Evolutionary conservation across 306 rosid genomes (phyloP).

Genomic region (Pterocarpus macrocarpus): DNA sequence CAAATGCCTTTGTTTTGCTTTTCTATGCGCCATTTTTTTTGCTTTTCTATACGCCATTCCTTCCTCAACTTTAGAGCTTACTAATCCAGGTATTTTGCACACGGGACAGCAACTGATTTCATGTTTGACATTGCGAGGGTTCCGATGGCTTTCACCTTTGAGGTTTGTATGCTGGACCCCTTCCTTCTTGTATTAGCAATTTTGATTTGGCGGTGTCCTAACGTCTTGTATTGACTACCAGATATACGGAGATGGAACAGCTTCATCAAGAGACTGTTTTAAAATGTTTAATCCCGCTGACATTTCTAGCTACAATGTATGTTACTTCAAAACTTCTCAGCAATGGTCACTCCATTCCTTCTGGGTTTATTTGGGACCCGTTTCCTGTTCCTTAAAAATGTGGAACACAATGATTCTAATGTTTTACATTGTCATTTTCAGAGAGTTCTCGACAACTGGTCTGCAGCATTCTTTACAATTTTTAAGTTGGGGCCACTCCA

Average conservation of each 20-base stretch:
- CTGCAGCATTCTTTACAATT: conserved; percentile 89
- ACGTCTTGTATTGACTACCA: conserved; percentile 50
- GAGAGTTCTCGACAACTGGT: conserved; percentile 91
- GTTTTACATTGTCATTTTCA: conserved; percentile 54
- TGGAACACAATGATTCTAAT: conserved; percentile 39
- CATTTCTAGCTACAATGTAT: conserved; percentile 68
- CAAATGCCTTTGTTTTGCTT: conserved; percentile 2
- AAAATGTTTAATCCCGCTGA: conserved; percentile 97
- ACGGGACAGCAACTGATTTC: conserved; percentile 98
- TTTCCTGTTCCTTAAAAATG: conserved; percentile 27
- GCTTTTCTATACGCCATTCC: neutral
- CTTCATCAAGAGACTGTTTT: conserved; percentile 88
- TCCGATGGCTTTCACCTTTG: conserved; percentile 98
- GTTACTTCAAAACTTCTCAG: conserved; percentile 44
- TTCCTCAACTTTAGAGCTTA: conserved; percentile 35
- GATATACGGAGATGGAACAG: conserved; percentile 90
- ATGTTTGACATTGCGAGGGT: conserved; percentile 85
- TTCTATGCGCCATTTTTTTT: neutral
- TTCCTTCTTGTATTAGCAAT: conserved; percentile 24
- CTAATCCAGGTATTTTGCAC: conserved; percentile 86
- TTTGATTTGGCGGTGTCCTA: conserved; percentile 38
- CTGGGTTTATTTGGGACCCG: neutral
- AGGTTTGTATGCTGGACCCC: conserved; percentile 65
- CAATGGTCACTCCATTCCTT: conserved; percentile 29
- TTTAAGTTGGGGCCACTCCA: conserved; percentile 77